Evolutionary conservation across 495 filamentous ascomycete genomes (phyloP).

Genomic region (Xylaria acuta): DNA sequence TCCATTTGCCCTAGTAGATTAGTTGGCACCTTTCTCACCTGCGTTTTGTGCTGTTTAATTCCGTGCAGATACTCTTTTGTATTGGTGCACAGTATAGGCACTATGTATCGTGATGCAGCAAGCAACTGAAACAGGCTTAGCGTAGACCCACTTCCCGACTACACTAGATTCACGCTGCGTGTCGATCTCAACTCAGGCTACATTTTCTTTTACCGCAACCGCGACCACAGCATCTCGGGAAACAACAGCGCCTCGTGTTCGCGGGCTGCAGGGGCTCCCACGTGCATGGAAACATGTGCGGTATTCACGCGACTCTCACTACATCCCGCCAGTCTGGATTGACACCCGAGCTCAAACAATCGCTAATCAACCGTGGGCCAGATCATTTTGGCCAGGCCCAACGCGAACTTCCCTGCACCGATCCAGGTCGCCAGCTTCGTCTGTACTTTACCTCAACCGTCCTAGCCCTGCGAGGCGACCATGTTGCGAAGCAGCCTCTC

Average conservation of each 20-base stretch:
- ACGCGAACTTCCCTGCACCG: slow-evolving; percentile 32
- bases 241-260: background rate
- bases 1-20: background rate
- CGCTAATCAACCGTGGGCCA: slow-evolving; percentile 55
- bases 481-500: slow-evolving; percentile 76
- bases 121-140: background rate
- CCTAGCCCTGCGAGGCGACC: slow-evolving; percentile 78
- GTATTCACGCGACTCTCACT: slow-evolving; percentile 52
- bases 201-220: background rate
- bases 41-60: background rate
- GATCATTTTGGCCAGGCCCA: slow-evolving; percentile 56
- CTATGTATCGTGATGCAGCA: background rate
- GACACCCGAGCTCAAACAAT: slow-evolving; percentile 39
- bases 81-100: background rate
- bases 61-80: background rate
- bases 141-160: background rate
- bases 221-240: background rate
- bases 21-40: background rate
- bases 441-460: slow-evolving; percentile 83
- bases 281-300: slow-evolving; percentile 49
- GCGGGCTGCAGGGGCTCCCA: background rate
- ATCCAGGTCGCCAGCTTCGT: slow-evolving; percentile 40
- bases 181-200: background rate
- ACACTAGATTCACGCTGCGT: background rate
- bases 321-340: slow-evolving; percentile 30